These are phyloP conservation scores for Termitomyces sp. DNA, from an alignment of 768 basidiomycete species.

Conservation along the genomic window DNA sequence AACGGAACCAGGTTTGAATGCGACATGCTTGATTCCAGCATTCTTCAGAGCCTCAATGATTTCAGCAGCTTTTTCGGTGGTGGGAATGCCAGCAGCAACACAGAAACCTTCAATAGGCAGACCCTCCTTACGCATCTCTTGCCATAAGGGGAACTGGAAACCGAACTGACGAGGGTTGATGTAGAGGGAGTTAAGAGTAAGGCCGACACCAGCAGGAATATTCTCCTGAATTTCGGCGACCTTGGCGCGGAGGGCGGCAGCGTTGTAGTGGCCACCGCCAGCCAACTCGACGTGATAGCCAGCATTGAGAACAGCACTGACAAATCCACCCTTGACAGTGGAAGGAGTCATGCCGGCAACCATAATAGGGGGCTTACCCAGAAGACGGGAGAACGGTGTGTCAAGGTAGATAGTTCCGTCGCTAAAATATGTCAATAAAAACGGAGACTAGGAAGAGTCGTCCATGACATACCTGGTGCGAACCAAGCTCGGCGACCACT, in stretches of 20 bases:
- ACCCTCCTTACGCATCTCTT: constrained; percentile 94
- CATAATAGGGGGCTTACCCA: constrained; percentile 98
- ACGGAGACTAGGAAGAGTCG: neutral
- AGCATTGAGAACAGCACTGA: constrained; percentile 86
- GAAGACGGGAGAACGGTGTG: constrained; percentile 91
- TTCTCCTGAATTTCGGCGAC: constrained; percentile 86
- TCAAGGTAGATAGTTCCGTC: constrained; percentile 92
- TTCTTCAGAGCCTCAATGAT: constrained; percentile 80
- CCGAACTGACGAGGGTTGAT: constrained; percentile 97
- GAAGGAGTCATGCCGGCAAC: constrained; percentile 99
- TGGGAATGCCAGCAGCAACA: constrained; percentile 96
- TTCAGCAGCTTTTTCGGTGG: constrained; percentile 94
- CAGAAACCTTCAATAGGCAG: constrained; percentile 98
- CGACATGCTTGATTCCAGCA: constrained; percentile 91
- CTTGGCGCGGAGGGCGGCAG: constrained; percentile 82
- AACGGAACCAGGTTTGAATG: constrained; percentile 97
- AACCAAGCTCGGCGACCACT: constrained; percentile 78
- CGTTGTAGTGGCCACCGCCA: constrained; percentile 96
- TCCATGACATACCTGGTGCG: constrained; percentile 74
- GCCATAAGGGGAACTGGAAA: constrained; percentile 98
- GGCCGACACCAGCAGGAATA: constrained; percentile 83
- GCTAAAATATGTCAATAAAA: constrained; percentile 32
- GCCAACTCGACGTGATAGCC: constrained; percentile 97
- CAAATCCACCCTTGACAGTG: constrained; percentile 94
- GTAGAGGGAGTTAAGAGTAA: constrained; percentile 93